phyloP scores from a whole-genome alignment of 345 rosid genomes.

The Brassica napus region DNA sequence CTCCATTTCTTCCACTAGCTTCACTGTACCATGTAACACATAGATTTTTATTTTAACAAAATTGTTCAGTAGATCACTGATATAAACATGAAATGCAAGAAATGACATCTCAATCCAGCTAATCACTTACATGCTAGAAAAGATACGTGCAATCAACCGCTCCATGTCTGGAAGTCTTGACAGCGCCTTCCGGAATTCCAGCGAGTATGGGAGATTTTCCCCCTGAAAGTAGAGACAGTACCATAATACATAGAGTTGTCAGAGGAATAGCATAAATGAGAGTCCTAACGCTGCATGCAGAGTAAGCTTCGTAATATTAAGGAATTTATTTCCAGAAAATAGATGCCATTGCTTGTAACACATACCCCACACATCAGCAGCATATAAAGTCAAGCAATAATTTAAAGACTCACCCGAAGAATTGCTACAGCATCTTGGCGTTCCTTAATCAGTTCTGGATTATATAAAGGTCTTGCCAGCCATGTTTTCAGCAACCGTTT shows the following conservation, averaged over 20 bases:
- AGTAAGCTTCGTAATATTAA: conserved; percentile 18
- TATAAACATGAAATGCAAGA: conserved; percentile 12
- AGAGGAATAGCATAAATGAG: conserved; percentile 11
- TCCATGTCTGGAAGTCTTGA: conserved; percentile 94
- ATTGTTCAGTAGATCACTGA: conserved; percentile 10
- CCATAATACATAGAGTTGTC: conserved; percentile 25
- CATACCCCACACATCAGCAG: not conserved
- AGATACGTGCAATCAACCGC: conserved; percentile 79
- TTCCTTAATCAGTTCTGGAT: conserved; percentile 62
- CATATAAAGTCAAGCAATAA: not conserved
- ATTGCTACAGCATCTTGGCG: conserved; percentile 95
- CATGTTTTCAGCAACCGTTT: conserved; percentile 88
- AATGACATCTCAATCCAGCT: conserved; percentile 14
- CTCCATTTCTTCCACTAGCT: conserved; percentile 90
- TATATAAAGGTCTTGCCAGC: conserved; percentile 92
- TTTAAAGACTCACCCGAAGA: conserved; percentile 58
- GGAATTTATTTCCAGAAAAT: not conserved
- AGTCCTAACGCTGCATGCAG: conserved; percentile 26
- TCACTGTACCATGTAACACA: conserved; percentile 52
- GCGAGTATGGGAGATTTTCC: conserved; percentile 55
- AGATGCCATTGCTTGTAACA: conserved; percentile 18
- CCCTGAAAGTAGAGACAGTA: conserved; percentile 55
- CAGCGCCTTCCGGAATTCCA: conserved; percentile 76
- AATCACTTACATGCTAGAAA: conserved; percentile 66
- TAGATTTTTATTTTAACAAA: not conserved